Evolutionary conservation across 495 filamentous ascomycete genomes (phyloP).

Genomic region (Rhypophila decipiens): DNA sequence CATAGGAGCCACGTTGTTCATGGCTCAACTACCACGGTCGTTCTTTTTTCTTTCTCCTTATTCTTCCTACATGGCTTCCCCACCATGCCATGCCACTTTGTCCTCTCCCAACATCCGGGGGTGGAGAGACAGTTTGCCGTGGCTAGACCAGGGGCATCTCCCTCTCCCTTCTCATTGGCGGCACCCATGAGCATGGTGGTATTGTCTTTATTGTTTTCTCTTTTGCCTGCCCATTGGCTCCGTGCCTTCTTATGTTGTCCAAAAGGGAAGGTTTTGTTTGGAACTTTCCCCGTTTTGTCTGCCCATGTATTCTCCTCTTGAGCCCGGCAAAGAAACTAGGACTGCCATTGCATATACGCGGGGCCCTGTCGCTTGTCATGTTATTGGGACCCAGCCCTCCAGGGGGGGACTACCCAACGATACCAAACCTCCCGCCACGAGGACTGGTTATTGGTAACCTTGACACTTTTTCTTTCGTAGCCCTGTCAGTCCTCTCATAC

Average conservation of each 20-base stretch:
- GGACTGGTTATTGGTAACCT: too few relatives aligned
- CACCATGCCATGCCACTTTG: constrained; percentile 20
- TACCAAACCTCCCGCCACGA: not conserved
- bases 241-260: constrained; percentile 5
- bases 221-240: constrained; percentile 11
- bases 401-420: constrained; percentile 17
- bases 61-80: constrained; percentile 17
- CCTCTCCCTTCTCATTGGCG: not conserved
- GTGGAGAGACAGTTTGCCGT: constrained; percentile 8
- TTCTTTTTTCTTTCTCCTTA: not conserved
- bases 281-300: constrained; percentile 1
- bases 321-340: not conserved
- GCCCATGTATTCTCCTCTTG: constrained; percentile 4
- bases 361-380: constrained; percentile 16
- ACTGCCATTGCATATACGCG: constrained; percentile 19
- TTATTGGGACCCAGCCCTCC: constrained; percentile 22
- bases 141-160: constrained; percentile 14
- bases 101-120: not conserved
- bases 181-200: constrained; percentile 8
- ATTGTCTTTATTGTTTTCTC: constrained; percentile 1
- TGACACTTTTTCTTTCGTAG: not conserved
- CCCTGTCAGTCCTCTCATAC: not conserved
- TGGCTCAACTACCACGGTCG: constrained; percentile 23
- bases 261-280: not conserved
- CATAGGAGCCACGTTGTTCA: constrained; percentile 36